Conservation (phyloP, 257 asterid species). For the Fraxinus cuspidata region DNA sequence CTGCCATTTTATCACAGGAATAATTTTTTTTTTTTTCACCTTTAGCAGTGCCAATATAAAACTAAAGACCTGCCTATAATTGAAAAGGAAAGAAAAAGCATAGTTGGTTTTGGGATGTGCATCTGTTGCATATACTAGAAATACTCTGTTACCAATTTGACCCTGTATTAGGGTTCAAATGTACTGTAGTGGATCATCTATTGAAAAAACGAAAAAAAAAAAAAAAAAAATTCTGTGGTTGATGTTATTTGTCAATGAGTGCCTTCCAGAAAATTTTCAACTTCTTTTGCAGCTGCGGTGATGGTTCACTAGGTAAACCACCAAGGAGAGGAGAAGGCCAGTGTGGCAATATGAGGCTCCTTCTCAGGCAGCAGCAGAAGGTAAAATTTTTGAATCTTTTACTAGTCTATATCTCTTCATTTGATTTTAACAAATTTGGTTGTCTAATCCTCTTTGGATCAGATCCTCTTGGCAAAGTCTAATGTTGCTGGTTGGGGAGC, state of each 20-base stretch:
- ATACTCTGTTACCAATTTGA: background rate
- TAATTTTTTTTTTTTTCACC: background rate
- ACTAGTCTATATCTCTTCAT: slow-evolving; percentile 17
- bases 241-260: background rate
- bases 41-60: background rate
- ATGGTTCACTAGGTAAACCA: slow-evolving; percentile 74
- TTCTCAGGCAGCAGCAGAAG: slow-evolving; percentile 89
- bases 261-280: slow-evolving; percentile 8
- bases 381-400: slow-evolving; percentile 40
- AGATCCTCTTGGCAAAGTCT: slow-evolving; percentile 84
- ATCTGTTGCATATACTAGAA: background rate
- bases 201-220: background rate
- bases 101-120: background rate
- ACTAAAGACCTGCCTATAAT: background rate
- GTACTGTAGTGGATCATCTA: background rate
- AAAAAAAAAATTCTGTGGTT: background rate
- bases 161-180: background rate
- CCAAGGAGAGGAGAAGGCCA: slow-evolving; percentile 86
- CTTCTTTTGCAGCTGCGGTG: slow-evolving; percentile 72
- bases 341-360: slow-evolving; percentile 95
- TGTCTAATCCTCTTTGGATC: slow-evolving; percentile 5
- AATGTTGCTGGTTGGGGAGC: slow-evolving; percentile 99
- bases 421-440: background rate
- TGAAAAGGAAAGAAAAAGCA: no score
- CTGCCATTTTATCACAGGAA: background rate